Evolutionary conservation across 768 basidiomycete species (phyloP).

Genomic region (Dendrothele bispora): DNA sequence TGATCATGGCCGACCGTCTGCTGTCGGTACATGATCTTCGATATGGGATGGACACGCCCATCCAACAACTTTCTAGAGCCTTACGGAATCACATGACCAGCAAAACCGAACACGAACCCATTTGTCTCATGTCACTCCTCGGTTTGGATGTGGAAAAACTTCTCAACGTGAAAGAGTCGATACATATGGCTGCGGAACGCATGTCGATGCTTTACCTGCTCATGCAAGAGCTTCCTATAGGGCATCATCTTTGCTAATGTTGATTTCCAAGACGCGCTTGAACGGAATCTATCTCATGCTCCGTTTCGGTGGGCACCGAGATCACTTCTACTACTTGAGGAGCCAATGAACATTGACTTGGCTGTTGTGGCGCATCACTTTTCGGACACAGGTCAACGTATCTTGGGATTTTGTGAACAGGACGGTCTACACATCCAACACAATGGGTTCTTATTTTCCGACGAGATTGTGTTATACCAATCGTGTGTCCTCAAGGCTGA

Average conservation of each 20-base stretch:
- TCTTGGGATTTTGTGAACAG: neutral
- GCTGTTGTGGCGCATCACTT: neutral
- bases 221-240: neutral
- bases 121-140: neutral
- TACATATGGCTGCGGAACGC: neutral
- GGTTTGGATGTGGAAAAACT: neutral
- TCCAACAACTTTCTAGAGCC: neutral
- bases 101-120: neutral
- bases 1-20: neutral
- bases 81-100: neutral
- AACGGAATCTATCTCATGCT: neutral
- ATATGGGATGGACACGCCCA: neutral
- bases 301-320: conserved; percentile 1
- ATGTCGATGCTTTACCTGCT: neutral
- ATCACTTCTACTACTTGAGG: neutral
- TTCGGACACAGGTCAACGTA: neutral
- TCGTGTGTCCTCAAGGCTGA: neutral
- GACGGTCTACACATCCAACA: conserved; percentile 1
- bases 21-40: neutral
- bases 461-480: neutral
- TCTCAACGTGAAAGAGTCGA: neutral
- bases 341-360: neutral
- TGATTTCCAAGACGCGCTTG: neutral
- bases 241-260: neutral
- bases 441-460: neutral